A percentile compares a stretch with the other conserved stretches of the same genome.
Conservation (phyloP, 768 basidiomycete genomes). For the Hydnomerulius pinastri region DNA sequence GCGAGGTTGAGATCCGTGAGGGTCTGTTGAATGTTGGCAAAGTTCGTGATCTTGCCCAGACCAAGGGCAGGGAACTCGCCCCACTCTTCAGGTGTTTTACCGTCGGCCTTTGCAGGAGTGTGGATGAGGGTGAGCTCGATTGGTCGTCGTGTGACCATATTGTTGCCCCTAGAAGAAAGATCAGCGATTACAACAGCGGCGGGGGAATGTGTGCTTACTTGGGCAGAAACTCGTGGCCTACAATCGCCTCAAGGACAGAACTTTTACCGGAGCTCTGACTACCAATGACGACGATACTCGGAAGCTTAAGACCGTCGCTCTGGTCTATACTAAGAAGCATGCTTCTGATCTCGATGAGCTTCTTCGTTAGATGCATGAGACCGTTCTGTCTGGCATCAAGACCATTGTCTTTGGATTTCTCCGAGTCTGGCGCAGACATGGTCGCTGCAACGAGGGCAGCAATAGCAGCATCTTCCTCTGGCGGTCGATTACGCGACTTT, state of each 20-base stretch:
- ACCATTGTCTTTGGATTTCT: slow-evolving; percentile 29
- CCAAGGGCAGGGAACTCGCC: slow-evolving; percentile 94
- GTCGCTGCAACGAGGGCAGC: slow-evolving; percentile 79
- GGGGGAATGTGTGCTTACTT: slow-evolving; percentile 64
- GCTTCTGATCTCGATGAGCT: slow-evolving; percentile 92
- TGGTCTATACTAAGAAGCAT: slow-evolving; percentile 98
- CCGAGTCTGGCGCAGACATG: slow-evolving; percentile 71
- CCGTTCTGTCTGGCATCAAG: slow-evolving; percentile 68
- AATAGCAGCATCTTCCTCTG: slow-evolving; percentile 60
- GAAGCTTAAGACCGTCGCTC: slow-evolving; percentile 89
- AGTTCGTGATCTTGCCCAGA: slow-evolving; percentile 87
- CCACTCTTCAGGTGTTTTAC: slow-evolving; percentile 69
- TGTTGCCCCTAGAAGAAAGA: slow-evolving; percentile 72
- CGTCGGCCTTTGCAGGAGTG: slow-evolving; percentile 61
- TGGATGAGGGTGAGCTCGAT: slow-evolving; percentile 98
- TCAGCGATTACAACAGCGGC: slow-evolving; percentile 1
- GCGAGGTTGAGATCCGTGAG: slow-evolving; percentile 94
- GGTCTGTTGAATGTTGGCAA: slow-evolving; percentile 87
- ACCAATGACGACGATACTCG: slow-evolving; percentile 97
- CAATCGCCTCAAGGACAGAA: slow-evolving; percentile 94
- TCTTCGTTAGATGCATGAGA: slow-evolving; percentile 90
- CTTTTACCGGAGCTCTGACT: slow-evolving; percentile 99
- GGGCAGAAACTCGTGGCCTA: slow-evolving; percentile 96
- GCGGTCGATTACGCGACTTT: slow-evolving; percentile 42
- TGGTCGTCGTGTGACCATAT: slow-evolving; percentile 98